phyloP scores from a whole-genome alignment of 345 rosid genomes.

The Leavenworthia alabamica region DNA sequence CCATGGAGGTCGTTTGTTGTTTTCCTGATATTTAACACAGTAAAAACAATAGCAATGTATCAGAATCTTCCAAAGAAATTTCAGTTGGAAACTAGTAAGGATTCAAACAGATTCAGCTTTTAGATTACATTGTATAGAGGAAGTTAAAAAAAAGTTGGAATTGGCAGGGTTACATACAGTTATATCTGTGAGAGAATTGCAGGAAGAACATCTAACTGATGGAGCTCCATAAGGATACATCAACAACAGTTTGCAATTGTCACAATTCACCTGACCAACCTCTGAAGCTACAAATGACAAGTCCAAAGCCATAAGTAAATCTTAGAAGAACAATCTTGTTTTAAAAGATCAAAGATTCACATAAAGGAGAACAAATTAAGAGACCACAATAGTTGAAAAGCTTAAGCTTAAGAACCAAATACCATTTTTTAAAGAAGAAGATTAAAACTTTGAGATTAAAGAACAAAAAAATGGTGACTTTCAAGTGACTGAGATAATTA shows the following conservation, averaged over 20 bases:
- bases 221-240: conserved; percentile 87
- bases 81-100: background rate
- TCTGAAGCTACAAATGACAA: conserved; percentile 46
- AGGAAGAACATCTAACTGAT: conserved; percentile 72
- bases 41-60: background rate
- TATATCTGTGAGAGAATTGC: conserved; percentile 63
- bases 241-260: conserved; percentile 49
- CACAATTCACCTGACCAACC: conserved; percentile 70
- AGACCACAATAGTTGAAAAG: background rate
- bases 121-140: conserved; percentile 10
- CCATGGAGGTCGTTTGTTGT: conserved; percentile 77
- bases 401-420: background rate
- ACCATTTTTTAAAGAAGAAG: background rate
- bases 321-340: background rate
- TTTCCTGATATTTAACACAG: conserved; percentile 40
- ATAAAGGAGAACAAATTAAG: background rate
- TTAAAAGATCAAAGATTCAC: background rate
- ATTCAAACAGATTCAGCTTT: background rate
- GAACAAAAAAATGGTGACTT: background rate
- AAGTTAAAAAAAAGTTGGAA: background rate
- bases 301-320: background rate
- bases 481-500: background rate
- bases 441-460: background rate
- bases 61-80: background rate
- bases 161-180: conserved; percentile 54